Conservation (phyloP, 2,329 filamentous ascomycete species). For the Alternaria sp. region DNA sequence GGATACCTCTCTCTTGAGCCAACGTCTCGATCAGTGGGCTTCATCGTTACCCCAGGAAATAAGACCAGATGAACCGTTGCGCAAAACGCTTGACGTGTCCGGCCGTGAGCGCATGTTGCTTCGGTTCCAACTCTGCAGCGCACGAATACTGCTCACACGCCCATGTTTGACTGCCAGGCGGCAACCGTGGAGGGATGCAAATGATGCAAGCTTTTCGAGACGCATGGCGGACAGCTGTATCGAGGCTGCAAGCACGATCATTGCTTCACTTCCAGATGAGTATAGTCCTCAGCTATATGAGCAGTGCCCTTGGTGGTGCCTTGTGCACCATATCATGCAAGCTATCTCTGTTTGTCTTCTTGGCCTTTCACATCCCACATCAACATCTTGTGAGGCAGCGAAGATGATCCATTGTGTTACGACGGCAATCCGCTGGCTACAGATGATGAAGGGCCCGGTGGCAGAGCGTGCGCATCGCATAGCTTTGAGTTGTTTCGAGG, state of each 20-base stretch:
- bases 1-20: slow-evolving; percentile 41
- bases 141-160: slow-evolving; percentile 53
- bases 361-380: slow-evolving; percentile 43
- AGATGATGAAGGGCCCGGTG: slow-evolving; percentile 41
- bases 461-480: slow-evolving; percentile 36
- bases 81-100: slow-evolving; percentile 5
- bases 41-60: slow-evolving; percentile 40
- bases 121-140: slow-evolving; percentile 47
- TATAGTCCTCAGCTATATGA: slow-evolving; percentile 42
- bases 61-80: slow-evolving; percentile 31
- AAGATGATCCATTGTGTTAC: slow-evolving; percentile 34
- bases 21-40: slow-evolving; percentile 48
- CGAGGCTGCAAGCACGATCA: slow-evolving; percentile 46
- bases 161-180: slow-evolving; percentile 48
- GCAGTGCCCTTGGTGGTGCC: slow-evolving; percentile 53
- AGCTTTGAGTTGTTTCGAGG: slow-evolving; percentile 27
- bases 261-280: slow-evolving; percentile 49
- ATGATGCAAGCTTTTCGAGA: slow-evolving; percentile 37
- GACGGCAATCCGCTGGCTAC: slow-evolving; percentile 47
- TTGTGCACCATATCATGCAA: slow-evolving; percentile 53
- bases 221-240: slow-evolving; percentile 48
- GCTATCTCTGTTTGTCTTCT: slow-evolving; percentile 50
- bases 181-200: slow-evolving; percentile 19
- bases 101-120: slow-evolving; percentile 43
- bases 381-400: slow-evolving; percentile 29